Base-by-base conservation (phyloP, 371 early-diverging fungal genomes). In the Batrachochytrium dendrobatidis region DNA sequence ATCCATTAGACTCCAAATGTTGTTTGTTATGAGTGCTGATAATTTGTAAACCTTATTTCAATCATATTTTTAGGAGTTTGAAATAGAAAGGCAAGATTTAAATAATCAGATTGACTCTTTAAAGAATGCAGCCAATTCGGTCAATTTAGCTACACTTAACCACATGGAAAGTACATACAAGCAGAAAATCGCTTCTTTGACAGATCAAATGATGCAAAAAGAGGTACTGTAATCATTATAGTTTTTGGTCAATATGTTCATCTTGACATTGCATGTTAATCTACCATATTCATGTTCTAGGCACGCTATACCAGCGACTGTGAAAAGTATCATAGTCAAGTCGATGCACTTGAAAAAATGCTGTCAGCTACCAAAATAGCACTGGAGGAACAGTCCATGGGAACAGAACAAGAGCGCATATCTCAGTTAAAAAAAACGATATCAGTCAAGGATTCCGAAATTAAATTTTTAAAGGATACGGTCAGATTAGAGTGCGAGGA, bases 401-500 rank as follows among this genome's bases (percentile, higher is more conserved):
- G n/a, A 6, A 18, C 49, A 6, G 49, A 48, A 8, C 49, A 24
- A 12, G 49, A 48, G 22, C 49, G 49, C 6, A 48, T 48, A 8
- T 22, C n/a, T 7, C 49, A 48, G 49, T 29, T 48, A 29, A 12
- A 22, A 7, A 7, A 8, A 12, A 24, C 49, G 29, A 29, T 48
- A 12, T 8, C 61, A 20, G 59, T 65, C 48, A 49, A 60, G 18
- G 72, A 74, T 35, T 67, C 71, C 3, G 77, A 77, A 58, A 72
- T 77, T 39, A 53, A 53, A 24, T 77, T 77, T 50, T 53, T 78
- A 46, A 73, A 74, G 56, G 74, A 78, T 25, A 78, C 75, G 17
- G 69, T 78, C 10, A 59, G 72, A 34, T 28, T 73, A n/a, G 79
- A 78, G 55, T 78, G 79, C 54, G 79, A 78, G 55, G 79, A 78